These are phyloP conservation scores for Mortierella antarctica DNA, from an alignment of 192 early-diverging fungal species.

Conservation along the genomic window DNA sequence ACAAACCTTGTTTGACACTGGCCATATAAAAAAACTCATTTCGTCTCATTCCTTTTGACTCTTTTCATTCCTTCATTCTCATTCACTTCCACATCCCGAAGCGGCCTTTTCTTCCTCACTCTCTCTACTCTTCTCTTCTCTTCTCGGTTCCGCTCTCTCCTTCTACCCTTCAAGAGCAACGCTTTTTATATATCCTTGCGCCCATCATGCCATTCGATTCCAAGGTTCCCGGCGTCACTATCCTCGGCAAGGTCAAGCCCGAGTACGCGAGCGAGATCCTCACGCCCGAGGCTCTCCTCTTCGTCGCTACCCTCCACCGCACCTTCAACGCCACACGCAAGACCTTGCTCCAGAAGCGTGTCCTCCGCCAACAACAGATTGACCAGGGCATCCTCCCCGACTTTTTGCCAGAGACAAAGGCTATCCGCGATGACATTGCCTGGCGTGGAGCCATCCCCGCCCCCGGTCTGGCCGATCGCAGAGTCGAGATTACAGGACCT, in stretches of 20 bases:
- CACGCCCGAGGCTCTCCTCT: constrained; percentile 81
- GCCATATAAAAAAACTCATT: not conserved
- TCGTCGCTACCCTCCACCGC: constrained; percentile 91
- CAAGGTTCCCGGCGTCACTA: constrained; percentile 75
- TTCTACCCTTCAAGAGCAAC: not conserved
- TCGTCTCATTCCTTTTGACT: constrained; percentile 6
- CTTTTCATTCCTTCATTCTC: not conserved
- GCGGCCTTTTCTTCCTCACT: not conserved
- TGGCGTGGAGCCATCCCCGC: constrained; percentile 96
- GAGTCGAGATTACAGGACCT: constrained; percentile 98
- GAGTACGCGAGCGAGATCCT: constrained; percentile 79
- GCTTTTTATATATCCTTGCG: not conserved
- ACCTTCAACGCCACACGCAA: constrained; percentile 92
- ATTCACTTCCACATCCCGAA: not conserved
- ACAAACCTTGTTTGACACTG: not conserved
- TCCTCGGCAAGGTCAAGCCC: constrained; percentile 74
- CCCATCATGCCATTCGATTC: constrained; percentile 42
- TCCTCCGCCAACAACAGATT: constrained; percentile 81
- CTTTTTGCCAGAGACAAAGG: constrained; percentile 93
- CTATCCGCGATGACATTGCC: constrained; percentile 89
- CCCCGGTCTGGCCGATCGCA: constrained; percentile 90
- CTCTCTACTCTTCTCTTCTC: not conserved
- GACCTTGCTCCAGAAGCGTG: constrained; percentile 83
- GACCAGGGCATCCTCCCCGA: constrained; percentile 89
- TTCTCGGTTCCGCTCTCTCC: not conserved